phyloP scores from a whole-genome alignment of 306 rosid species.

The Cicer cuneatum region DNA sequence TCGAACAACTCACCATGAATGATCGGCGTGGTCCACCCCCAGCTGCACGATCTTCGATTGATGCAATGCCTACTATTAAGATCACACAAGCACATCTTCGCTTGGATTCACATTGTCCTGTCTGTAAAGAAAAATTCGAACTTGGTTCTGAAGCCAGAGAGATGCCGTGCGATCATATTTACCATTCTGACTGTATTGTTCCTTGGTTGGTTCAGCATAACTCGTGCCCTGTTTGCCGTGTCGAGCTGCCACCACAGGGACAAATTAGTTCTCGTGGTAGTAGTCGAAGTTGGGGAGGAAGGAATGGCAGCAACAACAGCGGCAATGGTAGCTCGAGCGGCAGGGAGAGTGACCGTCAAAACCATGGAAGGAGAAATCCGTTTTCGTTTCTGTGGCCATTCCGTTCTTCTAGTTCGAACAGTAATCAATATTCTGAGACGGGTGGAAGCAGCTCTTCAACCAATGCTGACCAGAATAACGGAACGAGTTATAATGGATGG shows the following conservation, averaged over 20 bases:
- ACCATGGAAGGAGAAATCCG: conserved; percentile 61
- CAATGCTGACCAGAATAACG: conserved; percentile 54
- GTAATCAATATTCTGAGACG: conserved; percentile 51
- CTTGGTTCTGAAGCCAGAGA: conserved; percentile 71
- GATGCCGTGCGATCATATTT: conserved; percentile 87
- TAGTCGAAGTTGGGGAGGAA: conserved; percentile 46
- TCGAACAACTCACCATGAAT: conserved; percentile 66
- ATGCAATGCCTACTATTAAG: conserved; percentile 76
- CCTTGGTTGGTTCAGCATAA: conserved; percentile 85
- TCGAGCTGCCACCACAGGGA: conserved; percentile 72
- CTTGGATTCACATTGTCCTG: conserved; percentile 74
- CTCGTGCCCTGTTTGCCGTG: conserved; percentile 87
- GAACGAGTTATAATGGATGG: conserved; percentile 53
- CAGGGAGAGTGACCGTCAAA: conserved; percentile 49
- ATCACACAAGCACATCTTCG: conserved; percentile 66
- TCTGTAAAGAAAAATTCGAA: conserved; percentile 75
- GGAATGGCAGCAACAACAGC: conserved; percentile 39
- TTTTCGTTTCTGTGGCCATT: conserved; percentile 68
- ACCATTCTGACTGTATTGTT: conserved; percentile 81
- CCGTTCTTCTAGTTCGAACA: conserved; percentile 55
- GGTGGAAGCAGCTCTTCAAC: conserved; percentile 59
- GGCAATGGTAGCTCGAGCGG: conserved; percentile 41
- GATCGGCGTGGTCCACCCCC: conserved; percentile 74
- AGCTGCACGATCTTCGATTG: conserved; percentile 68
- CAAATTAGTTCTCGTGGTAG: conserved; percentile 41